These are phyloP conservation scores for Saccharum spontaneum DNA, from an alignment of 176 grass and related monocot genomes.

Conservation along the genomic window DNA sequence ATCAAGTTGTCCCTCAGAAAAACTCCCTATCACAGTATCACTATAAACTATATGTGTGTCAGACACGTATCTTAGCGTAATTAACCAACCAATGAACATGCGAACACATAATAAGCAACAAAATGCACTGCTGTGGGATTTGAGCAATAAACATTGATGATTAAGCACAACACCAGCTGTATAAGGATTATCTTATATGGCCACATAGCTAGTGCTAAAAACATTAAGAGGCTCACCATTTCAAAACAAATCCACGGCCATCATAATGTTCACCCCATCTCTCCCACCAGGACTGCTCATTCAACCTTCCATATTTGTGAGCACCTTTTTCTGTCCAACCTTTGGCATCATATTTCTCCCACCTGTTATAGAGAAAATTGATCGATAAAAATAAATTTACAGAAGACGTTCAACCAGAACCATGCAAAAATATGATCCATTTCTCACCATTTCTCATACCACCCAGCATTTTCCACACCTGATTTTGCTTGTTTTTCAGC, in stretches of 20 bases:
- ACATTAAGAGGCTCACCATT: conserved; percentile 68
- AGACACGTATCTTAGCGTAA: neutral
- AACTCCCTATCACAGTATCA: neutral
- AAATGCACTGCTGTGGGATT: neutral
- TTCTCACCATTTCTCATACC: conserved; percentile 98
- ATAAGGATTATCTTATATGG: neutral
- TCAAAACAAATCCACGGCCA: conserved; percentile 85
- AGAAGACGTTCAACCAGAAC: conserved; percentile 18
- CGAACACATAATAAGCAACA: neutral
- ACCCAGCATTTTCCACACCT: conserved; percentile 83
- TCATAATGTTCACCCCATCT: conserved; percentile 98
- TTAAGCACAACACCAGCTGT: neutral
- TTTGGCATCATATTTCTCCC: conserved; percentile 99
- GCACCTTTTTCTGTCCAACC: conserved; percentile 98
- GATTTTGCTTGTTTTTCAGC: conserved; percentile 98
- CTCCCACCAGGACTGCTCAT: conserved; percentile 99
- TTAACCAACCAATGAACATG: neutral
- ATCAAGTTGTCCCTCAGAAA: neutral
- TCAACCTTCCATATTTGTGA: conserved; percentile 92
- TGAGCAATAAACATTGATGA: neutral
- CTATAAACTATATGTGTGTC: neutral
- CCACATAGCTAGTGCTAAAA: conserved; percentile 10
- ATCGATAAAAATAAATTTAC: conserved; percentile 8
- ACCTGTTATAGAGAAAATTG: conserved; percentile 53
- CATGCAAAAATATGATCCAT: conserved; percentile 2